Base-by-base conservation (phyloP, 1,139 yeast species). In the Yamadazyma aaseri region DNA sequence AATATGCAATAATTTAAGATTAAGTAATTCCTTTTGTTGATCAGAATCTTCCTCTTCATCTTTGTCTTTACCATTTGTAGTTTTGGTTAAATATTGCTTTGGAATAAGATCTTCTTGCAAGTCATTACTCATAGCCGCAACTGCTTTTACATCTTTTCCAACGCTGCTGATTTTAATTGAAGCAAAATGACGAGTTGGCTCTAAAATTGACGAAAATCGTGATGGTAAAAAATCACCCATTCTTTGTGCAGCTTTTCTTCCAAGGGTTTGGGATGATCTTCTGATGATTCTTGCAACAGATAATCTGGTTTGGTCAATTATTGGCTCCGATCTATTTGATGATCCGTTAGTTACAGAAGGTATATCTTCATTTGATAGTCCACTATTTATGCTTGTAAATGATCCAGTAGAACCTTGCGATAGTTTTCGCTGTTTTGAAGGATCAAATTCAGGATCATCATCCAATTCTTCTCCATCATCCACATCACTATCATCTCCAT, bases 141-240 rank as follows among this genome's bases (percentile, higher is more conserved):
- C 76, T 4, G 82, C 73, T 47, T 76, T 76, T n/a, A 76, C 74
- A 36, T 80, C 85, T 38, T 70, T 71, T n/a, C 64, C 63, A 12
- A 73, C 63, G 2, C 81, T 71, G 8, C 92, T 95, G 16, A 92
- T 78, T 55, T 89, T 90, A 48, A 92, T 69, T 16, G 89, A 87
- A 0, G 98, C 97, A 71, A 92, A 92, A 53, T 90, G 97, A 37
- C 98, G 72, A 12, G 87, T 83, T 6, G 97, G 96, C 54, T 90
- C 97, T 49, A 92, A 66, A 40, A 90, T 82, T 2, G 95, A 87
- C 1, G 94, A 79, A 36, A 90, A 84, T 33, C 87, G 76, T 10
- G 85, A 79, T 0, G 97, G 97, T 28, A 90, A 67, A 45, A 82
- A 85, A 20, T 86, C 87, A 0, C 96, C 96, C 76, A 89, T 81